Evolutionary conservation across 495 filamentous ascomycete species (phyloP).

Genomic region (Talaromyces adpressus): DNA sequence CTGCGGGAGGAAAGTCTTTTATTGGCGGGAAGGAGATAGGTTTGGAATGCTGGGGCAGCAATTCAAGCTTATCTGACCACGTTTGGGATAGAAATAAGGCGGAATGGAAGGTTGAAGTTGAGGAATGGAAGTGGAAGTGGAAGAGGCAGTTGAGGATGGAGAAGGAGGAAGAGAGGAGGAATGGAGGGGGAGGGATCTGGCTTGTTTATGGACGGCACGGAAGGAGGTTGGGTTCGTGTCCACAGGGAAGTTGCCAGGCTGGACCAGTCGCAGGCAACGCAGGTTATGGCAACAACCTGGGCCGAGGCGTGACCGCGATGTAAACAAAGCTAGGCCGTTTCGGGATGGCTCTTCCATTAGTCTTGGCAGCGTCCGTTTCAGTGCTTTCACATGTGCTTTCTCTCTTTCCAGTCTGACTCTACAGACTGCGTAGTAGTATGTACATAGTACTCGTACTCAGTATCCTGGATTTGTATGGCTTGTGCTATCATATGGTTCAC

Average conservation of each 20-base stretch:
- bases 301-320: conserved; percentile 7
- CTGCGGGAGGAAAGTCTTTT: conserved; percentile 35
- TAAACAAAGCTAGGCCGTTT: conserved; percentile 8
- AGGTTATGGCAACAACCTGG: neutral
- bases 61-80: conserved; percentile 24
- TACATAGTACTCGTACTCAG: neutral
- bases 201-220: conserved; percentile 8
- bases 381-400: neutral
- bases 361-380: neutral
- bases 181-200: neutral
- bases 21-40: conserved; percentile 19
- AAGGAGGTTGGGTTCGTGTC: conserved; percentile 2
- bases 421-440: no score
- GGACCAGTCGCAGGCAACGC: neutral
- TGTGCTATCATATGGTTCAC: neutral
- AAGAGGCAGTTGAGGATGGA: conserved; percentile 1
- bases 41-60: conserved; percentile 11
- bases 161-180: conserved; percentile 10
- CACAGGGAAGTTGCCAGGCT: neutral
- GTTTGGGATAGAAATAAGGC: conserved; percentile 12
- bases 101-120: conserved; percentile 11
- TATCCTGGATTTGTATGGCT: neutral
- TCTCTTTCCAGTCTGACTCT: neutral
- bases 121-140: conserved; percentile 7
- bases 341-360: neutral